Conservation (phyloP, 2,329 filamentous ascomycete genomes). For the Arthrobotrys musiformis region DNA sequence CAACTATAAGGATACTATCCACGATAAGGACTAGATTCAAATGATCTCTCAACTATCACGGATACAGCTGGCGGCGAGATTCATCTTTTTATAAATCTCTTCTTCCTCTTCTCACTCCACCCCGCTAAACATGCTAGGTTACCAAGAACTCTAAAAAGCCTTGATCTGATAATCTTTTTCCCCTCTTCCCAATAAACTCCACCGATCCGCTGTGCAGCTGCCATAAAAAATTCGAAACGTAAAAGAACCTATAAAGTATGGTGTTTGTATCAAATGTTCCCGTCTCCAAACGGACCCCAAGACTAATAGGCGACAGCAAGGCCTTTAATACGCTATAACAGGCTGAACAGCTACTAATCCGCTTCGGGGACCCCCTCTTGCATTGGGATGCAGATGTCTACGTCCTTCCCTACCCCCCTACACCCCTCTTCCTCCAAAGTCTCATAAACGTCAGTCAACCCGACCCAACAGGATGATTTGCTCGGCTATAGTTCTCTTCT, state of each 20-base stretch:
- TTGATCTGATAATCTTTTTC: neutral
- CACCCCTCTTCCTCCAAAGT: neutral
- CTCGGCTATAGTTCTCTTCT: slow-evolving; percentile 14
- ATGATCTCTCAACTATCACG: slow-evolving; percentile 10
- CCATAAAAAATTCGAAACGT: neutral
- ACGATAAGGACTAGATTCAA: neutral
- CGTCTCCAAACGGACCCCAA: slow-evolving; percentile 6
- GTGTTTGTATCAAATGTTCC: neutral
- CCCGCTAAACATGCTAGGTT: neutral
- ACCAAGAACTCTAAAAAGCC: neutral
- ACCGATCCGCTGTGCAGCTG: slow-evolving; percentile 26
- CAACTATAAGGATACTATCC: neutral
- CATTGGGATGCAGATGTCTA: neutral
- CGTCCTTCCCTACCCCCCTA: neutral
- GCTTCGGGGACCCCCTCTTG: neutral
- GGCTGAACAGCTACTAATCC: neutral
- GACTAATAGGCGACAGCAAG: slow-evolving; percentile 4
- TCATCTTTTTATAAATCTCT: slow-evolving; percentile 11
- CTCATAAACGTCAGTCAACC: neutral
- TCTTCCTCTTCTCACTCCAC: neutral
- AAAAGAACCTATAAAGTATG: neutral
- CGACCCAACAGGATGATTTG: slow-evolving; percentile 8
- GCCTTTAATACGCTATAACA: neutral
- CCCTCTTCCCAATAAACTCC: neutral
- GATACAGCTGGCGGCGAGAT: slow-evolving; percentile 3